phyloP scores from a whole-genome alignment of 1,284 basidiomycete genomes.

The Coniferiporia weirii region DNA sequence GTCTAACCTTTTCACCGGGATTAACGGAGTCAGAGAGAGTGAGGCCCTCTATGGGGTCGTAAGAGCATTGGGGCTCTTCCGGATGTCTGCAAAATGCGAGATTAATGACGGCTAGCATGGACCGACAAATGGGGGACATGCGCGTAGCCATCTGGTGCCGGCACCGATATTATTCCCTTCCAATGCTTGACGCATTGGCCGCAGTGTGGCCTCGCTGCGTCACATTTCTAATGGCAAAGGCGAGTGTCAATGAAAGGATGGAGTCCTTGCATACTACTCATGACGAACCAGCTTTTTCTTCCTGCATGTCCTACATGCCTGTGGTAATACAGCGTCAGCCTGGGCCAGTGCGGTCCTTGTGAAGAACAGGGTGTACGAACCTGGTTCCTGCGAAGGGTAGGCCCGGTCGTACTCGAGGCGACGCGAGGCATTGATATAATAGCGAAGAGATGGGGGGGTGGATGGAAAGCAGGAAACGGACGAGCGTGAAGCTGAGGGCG shows the following conservation, averaged over 20 bases:
- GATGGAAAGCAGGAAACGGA: not conserved
- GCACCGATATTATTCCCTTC: slow-evolving; percentile 73
- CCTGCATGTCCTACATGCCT: slow-evolving; percentile 78
- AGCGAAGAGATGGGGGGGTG: not conserved
- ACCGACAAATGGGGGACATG: slow-evolving; percentile 33
- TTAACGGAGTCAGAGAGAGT: slow-evolving; percentile 68
- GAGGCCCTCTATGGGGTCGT: slow-evolving; percentile 78
- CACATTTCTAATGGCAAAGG: slow-evolving; percentile 60
- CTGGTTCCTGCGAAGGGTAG: slow-evolving; percentile 75
- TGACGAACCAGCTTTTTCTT: slow-evolving; percentile 69
- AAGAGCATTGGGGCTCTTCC: slow-evolving; percentile 71
- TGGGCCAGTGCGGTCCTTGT: not conserved
- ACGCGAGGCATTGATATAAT: slow-evolving; percentile 57
- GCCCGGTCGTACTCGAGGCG: slow-evolving; percentile 37
- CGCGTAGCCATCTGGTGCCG: slow-evolving; percentile 74
- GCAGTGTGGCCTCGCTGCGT: slow-evolving; percentile 76
- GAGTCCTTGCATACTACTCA: not conserved
- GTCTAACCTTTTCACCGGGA: slow-evolving; percentile 66
- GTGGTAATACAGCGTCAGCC: not conserved
- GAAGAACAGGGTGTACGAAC: slow-evolving; percentile 31
- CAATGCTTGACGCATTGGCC: slow-evolving; percentile 78
- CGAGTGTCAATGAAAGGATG: slow-evolving; percentile 12
- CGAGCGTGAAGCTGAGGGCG: not conserved
- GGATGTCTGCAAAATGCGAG: slow-evolving; percentile 53
- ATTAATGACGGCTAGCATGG: not conserved